These are phyloP conservation scores for Colletotrichum godetiae DNA, from an alignment of 2,329 filamentous ascomycete genomes.

Conservation along the genomic window DNA sequence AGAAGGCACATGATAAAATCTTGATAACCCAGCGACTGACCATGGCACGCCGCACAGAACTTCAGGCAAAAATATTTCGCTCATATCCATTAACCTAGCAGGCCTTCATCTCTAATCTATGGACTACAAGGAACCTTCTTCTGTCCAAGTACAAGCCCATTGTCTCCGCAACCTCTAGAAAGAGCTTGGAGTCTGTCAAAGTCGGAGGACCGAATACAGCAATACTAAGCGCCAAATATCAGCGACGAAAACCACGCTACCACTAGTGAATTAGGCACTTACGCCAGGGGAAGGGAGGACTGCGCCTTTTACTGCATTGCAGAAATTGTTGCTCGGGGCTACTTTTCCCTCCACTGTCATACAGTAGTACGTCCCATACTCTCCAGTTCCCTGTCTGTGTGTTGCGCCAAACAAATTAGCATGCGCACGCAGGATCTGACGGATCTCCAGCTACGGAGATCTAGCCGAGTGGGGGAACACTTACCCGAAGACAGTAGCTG, in stretches of 20 bases:
- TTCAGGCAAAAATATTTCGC: too few species aligned
- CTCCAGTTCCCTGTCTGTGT: background rate
- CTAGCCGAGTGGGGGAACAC: background rate
- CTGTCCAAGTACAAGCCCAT: background rate
- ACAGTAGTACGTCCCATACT: background rate
- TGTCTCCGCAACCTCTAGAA: background rate
- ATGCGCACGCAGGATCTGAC: background rate
- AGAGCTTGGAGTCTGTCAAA: background rate
- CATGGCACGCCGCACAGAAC: too few species aligned
- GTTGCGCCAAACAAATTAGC: background rate
- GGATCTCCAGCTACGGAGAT: background rate
- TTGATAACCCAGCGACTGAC: too few species aligned
- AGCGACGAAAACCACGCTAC: background rate
- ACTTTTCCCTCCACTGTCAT: background rate
- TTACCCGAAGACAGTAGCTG: background rate
- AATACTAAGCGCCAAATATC: background rate
- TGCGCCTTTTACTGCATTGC: background rate
- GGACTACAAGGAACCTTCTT: background rate
- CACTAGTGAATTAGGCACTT: background rate
- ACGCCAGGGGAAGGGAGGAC: background rate
- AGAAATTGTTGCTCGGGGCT: background rate
- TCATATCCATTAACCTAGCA: background rate
- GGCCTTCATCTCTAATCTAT: background rate
- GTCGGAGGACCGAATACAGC: background rate
- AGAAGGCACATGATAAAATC: too few species aligned